A percentile compares a stretch with the other conserved stretches of the same genome.
Evolutionary conservation across 2,329 filamentous ascomycete species (phyloP).

Genomic region (Scedosporium dehoogii): DNA sequence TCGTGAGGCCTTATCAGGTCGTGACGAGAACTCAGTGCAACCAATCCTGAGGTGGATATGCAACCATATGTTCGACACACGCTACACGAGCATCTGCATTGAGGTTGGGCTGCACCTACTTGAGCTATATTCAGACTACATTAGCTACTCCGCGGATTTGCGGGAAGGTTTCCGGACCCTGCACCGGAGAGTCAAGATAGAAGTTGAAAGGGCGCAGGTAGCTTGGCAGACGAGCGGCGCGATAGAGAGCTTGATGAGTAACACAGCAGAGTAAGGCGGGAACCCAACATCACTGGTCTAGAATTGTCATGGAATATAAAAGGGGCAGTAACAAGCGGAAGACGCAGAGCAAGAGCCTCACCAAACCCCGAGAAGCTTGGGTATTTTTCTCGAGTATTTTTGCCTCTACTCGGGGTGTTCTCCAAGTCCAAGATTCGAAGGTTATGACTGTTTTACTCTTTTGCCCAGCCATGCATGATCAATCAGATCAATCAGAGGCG

Average conservation of each 20-base stretch:
- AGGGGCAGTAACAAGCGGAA: no score
- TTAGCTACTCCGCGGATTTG: constrained; percentile 64
- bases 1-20: constrained; percentile 65
- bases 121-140: constrained; percentile 77
- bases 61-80: constrained; percentile 71
- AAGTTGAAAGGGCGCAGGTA: constrained; percentile 75
- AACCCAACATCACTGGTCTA: neutral
- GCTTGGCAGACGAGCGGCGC: constrained; percentile 79
- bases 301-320: neutral
- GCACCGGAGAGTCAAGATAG: constrained; percentile 59
- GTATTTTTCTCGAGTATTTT: no score
- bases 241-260: constrained; percentile 58
- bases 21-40: constrained; percentile 72
- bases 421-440: no score
- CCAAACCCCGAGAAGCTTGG: no score
- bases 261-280: neutral
- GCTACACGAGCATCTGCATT: constrained; percentile 69
- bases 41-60: constrained; percentile 78
- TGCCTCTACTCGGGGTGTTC: no score
- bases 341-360: no score
- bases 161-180: constrained; percentile 60
- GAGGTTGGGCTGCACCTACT: constrained; percentile 75
- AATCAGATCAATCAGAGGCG: no score
- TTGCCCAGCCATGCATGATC: no score
- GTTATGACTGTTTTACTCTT: no score